phyloP scores from a whole-genome alignment of 2,329 filamentous ascomycete genomes.

The Acrodontium crateriforme region DNA sequence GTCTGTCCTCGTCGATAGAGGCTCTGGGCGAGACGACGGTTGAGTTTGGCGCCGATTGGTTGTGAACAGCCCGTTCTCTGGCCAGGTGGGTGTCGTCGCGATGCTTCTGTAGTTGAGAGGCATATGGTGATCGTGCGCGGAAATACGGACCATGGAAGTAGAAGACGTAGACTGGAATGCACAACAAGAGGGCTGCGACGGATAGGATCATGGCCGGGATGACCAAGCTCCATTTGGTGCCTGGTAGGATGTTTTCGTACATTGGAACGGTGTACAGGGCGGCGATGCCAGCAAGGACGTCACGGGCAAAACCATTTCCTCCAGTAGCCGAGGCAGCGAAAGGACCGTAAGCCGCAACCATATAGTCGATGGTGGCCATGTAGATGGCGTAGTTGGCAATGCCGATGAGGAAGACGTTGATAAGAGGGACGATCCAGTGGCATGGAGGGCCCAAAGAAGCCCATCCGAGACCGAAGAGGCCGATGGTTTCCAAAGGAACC shows the following conservation, averaged over 20 bases:
- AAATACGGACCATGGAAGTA: constrained; percentile 32
- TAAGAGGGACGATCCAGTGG: constrained; percentile 54
- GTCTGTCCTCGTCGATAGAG: too few relatives aligned
- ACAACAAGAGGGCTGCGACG: constrained; percentile 35
- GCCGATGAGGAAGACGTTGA: constrained; percentile 52
- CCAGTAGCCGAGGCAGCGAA: constrained; percentile 64
- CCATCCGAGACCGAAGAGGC: constrained; percentile 58
- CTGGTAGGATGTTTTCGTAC: constrained; percentile 14
- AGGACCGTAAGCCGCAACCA: constrained; percentile 58
- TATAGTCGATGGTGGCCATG: constrained; percentile 38
- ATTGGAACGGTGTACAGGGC: constrained; percentile 52
- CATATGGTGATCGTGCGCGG: constrained; percentile 33
- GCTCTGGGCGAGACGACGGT: too few relatives aligned
- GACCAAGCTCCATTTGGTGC: constrained; percentile 21
- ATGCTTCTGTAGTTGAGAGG: too few relatives aligned
- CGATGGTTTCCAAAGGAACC: constrained; percentile 48
- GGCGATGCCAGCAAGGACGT: constrained; percentile 59
- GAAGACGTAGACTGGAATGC: constrained; percentile 41
- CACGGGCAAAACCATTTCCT: constrained; percentile 60
- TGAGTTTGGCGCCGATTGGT: too few relatives aligned
- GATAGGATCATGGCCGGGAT: constrained; percentile 42
- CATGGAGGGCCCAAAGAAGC: constrained; percentile 47
- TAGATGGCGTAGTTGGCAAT: constrained; percentile 46
- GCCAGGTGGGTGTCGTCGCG: too few relatives aligned
- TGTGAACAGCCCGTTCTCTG: too few relatives aligned